Conservation (phyloP, 345 rosid genomes). For the Euphorbia peplus region DNA sequence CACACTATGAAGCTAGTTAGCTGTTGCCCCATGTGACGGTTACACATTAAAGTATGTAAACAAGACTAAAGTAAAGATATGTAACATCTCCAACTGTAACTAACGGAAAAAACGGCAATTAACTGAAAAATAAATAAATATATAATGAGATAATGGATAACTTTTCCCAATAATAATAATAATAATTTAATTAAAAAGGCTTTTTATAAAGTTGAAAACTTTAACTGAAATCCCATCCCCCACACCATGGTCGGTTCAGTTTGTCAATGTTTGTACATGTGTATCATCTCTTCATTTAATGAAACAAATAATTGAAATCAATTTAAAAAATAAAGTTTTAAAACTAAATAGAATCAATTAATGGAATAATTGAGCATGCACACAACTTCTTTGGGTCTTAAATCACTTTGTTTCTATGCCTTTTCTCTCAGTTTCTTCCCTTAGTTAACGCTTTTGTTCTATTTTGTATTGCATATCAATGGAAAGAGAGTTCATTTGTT, state of each 20-base stretch:
- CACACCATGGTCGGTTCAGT: constrained; percentile 3
- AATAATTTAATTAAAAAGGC: background rate
- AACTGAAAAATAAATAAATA: background rate
- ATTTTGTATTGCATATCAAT: background rate
- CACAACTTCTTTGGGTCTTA: background rate
- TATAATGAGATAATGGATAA: background rate
- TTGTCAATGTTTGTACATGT: background rate
- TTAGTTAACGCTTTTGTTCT: constrained; percentile 4
- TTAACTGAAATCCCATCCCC: background rate
- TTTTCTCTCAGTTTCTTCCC: constrained; percentile 9
- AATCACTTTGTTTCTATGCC: background rate
- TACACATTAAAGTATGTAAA: background rate
- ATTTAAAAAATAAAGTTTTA: too few relatives aligned
- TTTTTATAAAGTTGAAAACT: background rate
- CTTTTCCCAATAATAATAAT: background rate
- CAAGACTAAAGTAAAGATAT: too few relatives aligned
- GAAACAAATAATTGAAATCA: background rate
- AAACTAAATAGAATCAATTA: too few relatives aligned
- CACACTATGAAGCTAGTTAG: background rate
- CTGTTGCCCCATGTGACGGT: background rate
- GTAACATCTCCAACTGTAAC: background rate
- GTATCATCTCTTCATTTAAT: background rate
- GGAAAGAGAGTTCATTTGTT: too few relatives aligned
- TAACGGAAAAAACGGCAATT: constrained; percentile 18
- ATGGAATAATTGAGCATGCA: background rate